Conservation (phyloP, 2,329 filamentous ascomycete species). For the Albifimbria verrucaria region DNA sequence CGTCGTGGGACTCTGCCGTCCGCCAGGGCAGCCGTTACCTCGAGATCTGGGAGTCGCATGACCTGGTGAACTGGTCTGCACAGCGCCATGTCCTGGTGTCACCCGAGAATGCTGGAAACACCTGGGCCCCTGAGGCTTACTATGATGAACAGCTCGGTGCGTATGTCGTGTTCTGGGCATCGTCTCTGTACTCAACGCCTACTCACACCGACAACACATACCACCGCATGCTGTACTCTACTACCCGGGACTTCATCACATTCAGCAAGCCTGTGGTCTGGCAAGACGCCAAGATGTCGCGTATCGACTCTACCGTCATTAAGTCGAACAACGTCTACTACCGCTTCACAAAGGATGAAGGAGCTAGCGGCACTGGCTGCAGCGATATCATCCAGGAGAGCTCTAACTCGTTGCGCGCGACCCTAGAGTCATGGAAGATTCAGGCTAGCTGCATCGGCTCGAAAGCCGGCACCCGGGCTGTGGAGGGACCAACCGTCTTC, state of each 20-base stretch:
- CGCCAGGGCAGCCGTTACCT: constrained; percentile 46
- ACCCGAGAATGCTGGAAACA: constrained; percentile 47
- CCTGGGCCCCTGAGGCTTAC: constrained; percentile 51
- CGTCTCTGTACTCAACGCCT: constrained; percentile 36
- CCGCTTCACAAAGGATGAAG: constrained; percentile 55
- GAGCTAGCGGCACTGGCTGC: constrained; percentile 45
- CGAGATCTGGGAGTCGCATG: constrained; percentile 50
- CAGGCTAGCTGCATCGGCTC: constrained; percentile 47
- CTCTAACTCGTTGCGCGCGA: constrained; percentile 37
- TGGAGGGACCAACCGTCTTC: constrained; percentile 52
- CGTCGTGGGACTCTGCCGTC: constrained; percentile 46
- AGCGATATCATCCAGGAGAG: constrained; percentile 52
- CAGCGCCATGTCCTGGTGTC: constrained; percentile 49
- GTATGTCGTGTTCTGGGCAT: constrained; percentile 45
- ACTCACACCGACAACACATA: constrained; percentile 41
- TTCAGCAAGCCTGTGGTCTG: constrained; percentile 45
- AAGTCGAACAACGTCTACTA: constrained; percentile 39
- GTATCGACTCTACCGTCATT: constrained; percentile 51
- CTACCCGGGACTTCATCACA: constrained; percentile 47
- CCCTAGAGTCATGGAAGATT: constrained; percentile 38
- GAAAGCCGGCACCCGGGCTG: constrained; percentile 43
- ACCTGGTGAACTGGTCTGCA: constrained; percentile 47
- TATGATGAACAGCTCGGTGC: constrained; percentile 39
- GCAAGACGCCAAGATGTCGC: constrained; percentile 48
- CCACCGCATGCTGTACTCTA: constrained; percentile 51